Percentiles rank a stretch among this genome's conserved stretches.
Evolutionary conservation across 495 filamentous ascomycete species (phyloP).

Genomic region (Penicillium manginii): DNA sequence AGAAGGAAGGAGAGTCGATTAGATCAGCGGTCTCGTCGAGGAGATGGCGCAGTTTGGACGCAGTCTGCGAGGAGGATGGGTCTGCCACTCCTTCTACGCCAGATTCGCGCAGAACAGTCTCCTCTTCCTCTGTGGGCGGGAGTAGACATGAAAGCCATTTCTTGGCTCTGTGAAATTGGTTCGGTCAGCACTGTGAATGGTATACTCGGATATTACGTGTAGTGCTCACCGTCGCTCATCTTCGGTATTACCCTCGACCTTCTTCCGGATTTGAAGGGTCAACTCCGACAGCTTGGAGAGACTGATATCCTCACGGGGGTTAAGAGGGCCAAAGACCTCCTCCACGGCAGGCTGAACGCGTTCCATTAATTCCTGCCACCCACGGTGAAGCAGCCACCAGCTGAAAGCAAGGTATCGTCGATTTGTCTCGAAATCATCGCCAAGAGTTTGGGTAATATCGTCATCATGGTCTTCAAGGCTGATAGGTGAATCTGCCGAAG

Average conservation of each 20-base stretch:
- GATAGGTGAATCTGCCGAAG: conserved; percentile 65
- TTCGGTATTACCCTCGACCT: conserved; percentile 77
- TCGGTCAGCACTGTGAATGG: conserved; percentile 5
- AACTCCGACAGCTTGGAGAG: conserved; percentile 77
- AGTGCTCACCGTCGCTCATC: conserved; percentile 61
- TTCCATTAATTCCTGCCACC: conserved; percentile 79
- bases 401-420: conserved; percentile 91
- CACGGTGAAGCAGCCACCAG: conserved; percentile 96
- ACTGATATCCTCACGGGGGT: conserved; percentile 84
- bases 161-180: conserved; percentile 31
- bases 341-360: conserved; percentile 79
- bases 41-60: conserved; percentile 74
- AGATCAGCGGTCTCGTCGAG: conserved; percentile 95
- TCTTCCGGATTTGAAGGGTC: conserved; percentile 74
- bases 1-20: conserved; percentile 89
- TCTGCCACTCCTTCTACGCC: conserved; percentile 66
- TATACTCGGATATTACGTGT: not conserved
- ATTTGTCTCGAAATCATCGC: conserved; percentile 93
- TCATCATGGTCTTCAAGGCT: conserved; percentile 89
- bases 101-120: conserved; percentile 79
- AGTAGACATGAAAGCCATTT: conserved; percentile 88
- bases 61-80: conserved; percentile 44
- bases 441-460: conserved; percentile 76
- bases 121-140: conserved; percentile 75
- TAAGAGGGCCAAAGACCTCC: conserved; percentile 81